Percentiles rank a stretch among this genome's conserved stretches.
phyloP scores from a whole-genome alignment of 306 rosid genomes.

The Notholithocarpus densiflorus region DNA sequence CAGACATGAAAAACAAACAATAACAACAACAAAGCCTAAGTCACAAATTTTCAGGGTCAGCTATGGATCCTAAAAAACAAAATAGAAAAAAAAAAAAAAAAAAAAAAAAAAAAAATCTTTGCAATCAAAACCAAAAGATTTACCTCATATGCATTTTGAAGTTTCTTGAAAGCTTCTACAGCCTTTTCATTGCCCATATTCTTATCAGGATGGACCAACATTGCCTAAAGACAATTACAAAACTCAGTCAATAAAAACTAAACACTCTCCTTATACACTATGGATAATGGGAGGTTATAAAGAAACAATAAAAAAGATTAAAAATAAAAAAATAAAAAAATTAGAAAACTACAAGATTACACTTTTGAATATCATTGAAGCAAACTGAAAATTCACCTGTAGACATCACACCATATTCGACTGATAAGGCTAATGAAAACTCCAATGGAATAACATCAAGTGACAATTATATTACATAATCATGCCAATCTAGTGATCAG shows the following conservation, averaged over 20 bases:
- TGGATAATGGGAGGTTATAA: constrained; percentile 25
- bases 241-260: not conserved
- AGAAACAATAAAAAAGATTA: not conserved
- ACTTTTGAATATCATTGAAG: constrained; percentile 6
- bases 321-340: not conserved
- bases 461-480: constrained; percentile 11
- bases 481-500: constrained; percentile 23
- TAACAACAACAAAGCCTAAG: too few relatives aligned
- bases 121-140: constrained; percentile 17
- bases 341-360: constrained; percentile 12
- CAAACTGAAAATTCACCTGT: not conserved
- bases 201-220: constrained; percentile 99
- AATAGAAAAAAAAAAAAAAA: not conserved
- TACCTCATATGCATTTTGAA: constrained; percentile 98
- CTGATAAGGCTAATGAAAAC: not conserved
- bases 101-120: too few relatives aligned
- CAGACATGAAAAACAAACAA: not conserved
- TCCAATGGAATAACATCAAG: constrained; percentile 17
- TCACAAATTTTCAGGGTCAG: too few relatives aligned
- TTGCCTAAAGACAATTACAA: constrained; percentile 56
- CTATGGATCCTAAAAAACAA: too few relatives aligned
- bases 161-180: constrained; percentile 96
- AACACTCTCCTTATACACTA: constrained; percentile 8
- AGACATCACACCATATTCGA: not conserved
- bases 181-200: constrained; percentile 99